Base-by-base conservation (phyloP, 306 rosid genomes). In the Datisca glomerata region DNA sequence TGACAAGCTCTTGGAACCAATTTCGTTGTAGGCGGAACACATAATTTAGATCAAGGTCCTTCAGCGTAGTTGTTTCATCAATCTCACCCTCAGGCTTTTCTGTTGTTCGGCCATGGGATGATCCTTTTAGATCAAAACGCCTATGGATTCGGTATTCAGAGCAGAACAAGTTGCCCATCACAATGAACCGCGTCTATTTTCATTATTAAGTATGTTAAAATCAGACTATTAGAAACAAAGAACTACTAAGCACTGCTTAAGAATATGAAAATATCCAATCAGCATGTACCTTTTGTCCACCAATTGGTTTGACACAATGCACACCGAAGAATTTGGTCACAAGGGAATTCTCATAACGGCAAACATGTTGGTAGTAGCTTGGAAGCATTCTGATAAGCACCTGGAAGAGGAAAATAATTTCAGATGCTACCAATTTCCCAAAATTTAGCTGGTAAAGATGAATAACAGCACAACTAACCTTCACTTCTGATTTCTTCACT, bases 101-200 rank as follows among this genome's bases (percentile, higher is more conserved):
- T 6, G 91, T 91, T 17, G 94, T 62, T 12, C 98, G 81, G 7
- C 98, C 98, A 59, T 84, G 84, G 16, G 98, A 91, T 4, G 98
- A 91, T 32, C 98, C 98, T 48, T 91, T 91, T 37, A 91, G 69
- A 71, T 91, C 98, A 58, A 80, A 91, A 44, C 98, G 76, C 53
- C 81, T 79, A 58, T 91, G 98, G 55, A 91, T 80, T 14, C 80
- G 80, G 57, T 80, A 91, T 56, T 91, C 98, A 0, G 98, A 91
- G 74, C 94, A 91, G 79, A 91, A 91, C 56, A 91, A 74, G 51
- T 91, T 91, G 46, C 96, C 98, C 98, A 91, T 91, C 67, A 91
- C 96, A n/a, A 91, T 80, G 67, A 91, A 91, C 69, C 98, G 75
- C 1, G 82, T 85, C 98, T 91, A 78, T 12, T 45, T 53, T 63